Evolutionary conservation across 2,329 filamentous ascomycete genomes (phyloP), one percentile per base, ranked within the genome.

Genomic region (Emericellopsis cladophorae): DNA sequence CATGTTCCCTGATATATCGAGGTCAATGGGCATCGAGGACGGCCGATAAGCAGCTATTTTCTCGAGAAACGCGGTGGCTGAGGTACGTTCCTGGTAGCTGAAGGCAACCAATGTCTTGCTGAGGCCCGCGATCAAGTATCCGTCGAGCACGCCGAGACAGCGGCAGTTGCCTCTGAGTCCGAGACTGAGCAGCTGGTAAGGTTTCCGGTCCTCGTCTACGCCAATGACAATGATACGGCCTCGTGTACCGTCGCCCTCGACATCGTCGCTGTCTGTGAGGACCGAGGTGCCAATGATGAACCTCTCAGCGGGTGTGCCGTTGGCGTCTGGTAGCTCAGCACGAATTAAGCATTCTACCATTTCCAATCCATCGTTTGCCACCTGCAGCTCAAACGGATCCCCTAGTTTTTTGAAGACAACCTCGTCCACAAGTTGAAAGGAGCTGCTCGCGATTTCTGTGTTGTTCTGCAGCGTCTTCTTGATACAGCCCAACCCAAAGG

Each of bases 231-330:
- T 56, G 12, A 98, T 84, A 11, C 90, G 79, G 1, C 92, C 92
- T 31, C 76, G 53, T 2, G 48, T 67, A 12, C 70, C 64, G 10
- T 71, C 68, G 31, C 24, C 34, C 7, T 18, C n/a, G 4, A 22
- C 37, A 15, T 58, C 53, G 16, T 60, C 64, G 15, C 68, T 60
- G 9, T 73, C 42, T 14, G 40, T 21, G 35, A 90, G 56, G 51
- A 83, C 89, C 42, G 84, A 84, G 1, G 92, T 96, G 7, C 92
- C 92, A 7, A 96, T 76, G n/a, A 96, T 66, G 53, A 96, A 96
- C 34, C 88, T 72, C 56, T 96, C 89, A 0, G 72, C 73, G 5
- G 61, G 55, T 23, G 69, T 64, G 9, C 77, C 78, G 34, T 64
- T 65, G 4, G 63, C 62, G 49, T 67, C 80, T 3, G 73, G 68